Conservation (phyloP, 768 basidiomycete species). For the Polyporus arcularius region DNA sequence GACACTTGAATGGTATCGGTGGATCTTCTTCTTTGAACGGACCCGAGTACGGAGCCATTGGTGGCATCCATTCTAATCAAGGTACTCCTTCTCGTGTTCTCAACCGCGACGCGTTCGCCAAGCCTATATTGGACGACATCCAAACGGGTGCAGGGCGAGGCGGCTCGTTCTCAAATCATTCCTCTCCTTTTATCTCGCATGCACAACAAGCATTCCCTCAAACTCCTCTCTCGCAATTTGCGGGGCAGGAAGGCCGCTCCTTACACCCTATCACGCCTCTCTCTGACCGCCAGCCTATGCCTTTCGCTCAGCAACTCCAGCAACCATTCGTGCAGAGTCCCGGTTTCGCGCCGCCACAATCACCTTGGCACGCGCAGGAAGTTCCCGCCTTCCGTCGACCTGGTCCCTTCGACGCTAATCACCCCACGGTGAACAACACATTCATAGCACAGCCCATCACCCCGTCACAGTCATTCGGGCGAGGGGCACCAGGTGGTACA, state of each 20-base stretch:
- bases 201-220: constrained; percentile 23
- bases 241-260: constrained; percentile 21
- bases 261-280: constrained; percentile 24
- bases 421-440: constrained; percentile 44
- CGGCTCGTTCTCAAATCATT: constrained; percentile 19
- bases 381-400: constrained; percentile 29
- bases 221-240: constrained; percentile 18
- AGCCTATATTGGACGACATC: constrained; percentile 14
- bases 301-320: constrained; percentile 19
- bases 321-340: constrained; percentile 22
- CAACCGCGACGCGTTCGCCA: constrained; percentile 23
- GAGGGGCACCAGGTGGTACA: constrained; percentile 9
- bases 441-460: constrained; percentile 24
- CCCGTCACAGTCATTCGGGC: constrained; percentile 21
- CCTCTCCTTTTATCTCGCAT: constrained; percentile 17
- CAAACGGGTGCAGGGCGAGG: not conserved
- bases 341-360: constrained; percentile 8
- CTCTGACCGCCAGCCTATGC: constrained; percentile 24
- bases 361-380: constrained; percentile 25
- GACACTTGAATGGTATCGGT: constrained; percentile 10
- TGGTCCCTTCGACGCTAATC: constrained; percentile 45
- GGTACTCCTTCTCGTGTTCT: constrained; percentile 20
- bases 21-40: constrained; percentile 10
- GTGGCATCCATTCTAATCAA: constrained; percentile 15
- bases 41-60: constrained; percentile 18